Evolutionary conservation across 2,329 filamentous ascomycete genomes (phyloP).

Genomic region (Aspergillus flavus): DNA sequence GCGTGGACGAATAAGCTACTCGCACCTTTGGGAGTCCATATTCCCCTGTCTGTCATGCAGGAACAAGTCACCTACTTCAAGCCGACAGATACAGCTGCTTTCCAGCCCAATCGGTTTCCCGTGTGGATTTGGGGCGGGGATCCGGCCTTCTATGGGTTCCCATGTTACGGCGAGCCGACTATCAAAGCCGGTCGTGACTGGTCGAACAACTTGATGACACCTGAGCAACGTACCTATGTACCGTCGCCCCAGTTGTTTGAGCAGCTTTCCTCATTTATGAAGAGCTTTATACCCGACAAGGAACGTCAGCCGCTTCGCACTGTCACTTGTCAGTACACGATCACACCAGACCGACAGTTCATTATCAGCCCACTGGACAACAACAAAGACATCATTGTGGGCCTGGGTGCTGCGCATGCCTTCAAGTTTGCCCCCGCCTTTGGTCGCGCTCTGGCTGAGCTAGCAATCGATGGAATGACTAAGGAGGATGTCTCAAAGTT

Average conservation of each 20-base stretch:
- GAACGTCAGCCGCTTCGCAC: slow-evolving; percentile 27
- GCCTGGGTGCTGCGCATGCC: neutral
- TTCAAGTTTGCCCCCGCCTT: neutral
- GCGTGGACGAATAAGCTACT: neutral
- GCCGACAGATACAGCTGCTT: neutral
- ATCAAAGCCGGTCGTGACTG: slow-evolving; percentile 29
- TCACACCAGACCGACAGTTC: slow-evolving; percentile 32
- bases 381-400: slow-evolving; percentile 4
- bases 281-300: slow-evolving; percentile 12
- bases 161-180: neutral
- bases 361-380: slow-evolving; percentile 29
- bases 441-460: neutral
- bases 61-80: neutral
- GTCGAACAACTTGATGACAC: slow-evolving; percentile 29
- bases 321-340: slow-evolving; percentile 32
- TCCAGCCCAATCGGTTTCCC: neutral
- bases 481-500: neutral
- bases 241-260: slow-evolving; percentile 26
- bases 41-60: neutral
- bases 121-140: neutral
- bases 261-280: slow-evolving; percentile 25
- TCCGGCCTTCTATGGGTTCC: neutral
- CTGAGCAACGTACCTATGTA: slow-evolving; percentile 32
- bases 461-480: neutral
- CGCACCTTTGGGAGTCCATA: neutral